Evolutionary conservation across 208 protist genomes (phyloP).

Genomic region (Leishmania major): DNA sequence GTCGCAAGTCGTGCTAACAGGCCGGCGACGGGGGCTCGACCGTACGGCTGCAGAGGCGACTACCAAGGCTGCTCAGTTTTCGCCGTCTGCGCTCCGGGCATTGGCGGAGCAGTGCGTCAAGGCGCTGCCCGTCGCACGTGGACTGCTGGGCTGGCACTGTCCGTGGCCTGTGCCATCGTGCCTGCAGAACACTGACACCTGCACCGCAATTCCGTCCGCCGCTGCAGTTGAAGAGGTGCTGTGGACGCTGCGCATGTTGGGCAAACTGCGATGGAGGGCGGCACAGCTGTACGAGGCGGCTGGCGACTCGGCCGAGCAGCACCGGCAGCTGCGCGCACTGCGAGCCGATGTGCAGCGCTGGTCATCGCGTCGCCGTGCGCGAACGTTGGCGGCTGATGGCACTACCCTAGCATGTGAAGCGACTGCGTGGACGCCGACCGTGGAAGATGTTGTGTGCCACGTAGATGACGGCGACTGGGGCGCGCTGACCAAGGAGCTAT

Average conservation of each 20-base stretch:
- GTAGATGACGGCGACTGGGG: conserved; percentile 15
- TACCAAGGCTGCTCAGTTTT: not conserved
- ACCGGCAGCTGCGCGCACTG: conserved; percentile 12
- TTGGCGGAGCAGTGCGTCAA: conserved; percentile 31
- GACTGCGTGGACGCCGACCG: not conserved
- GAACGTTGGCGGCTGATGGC: not conserved
- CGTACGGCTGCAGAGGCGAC: not conserved
- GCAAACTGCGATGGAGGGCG: conserved; percentile 44
- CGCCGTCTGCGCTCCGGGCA: conserved; percentile 5
- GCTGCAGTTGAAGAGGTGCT: conserved; percentile 16
- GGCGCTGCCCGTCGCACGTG: conserved; percentile 26
- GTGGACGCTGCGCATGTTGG: conserved; percentile 44
- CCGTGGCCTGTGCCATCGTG: conserved; percentile 19
- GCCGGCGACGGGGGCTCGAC: conserved; percentile 6
- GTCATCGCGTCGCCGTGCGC: conserved; percentile 10
- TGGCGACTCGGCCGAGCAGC: conserved; percentile 17
- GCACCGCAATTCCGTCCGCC: not conserved
- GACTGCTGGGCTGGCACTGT: conserved; percentile 36
- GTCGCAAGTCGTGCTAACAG: conserved; percentile 29
- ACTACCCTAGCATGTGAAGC: not conserved
- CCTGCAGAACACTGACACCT: not conserved
- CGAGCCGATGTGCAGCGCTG: conserved; percentile 30
- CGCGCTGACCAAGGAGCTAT: conserved; percentile 14
- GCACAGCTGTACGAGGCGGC: conserved; percentile 31
- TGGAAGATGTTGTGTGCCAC: conserved; percentile 28